Percentiles rank a stretch among this genome's conserved stretches.
phyloP scores from a whole-genome alignment of 768 basidiomycete genomes.

The Tulasnella sp. region DNA sequence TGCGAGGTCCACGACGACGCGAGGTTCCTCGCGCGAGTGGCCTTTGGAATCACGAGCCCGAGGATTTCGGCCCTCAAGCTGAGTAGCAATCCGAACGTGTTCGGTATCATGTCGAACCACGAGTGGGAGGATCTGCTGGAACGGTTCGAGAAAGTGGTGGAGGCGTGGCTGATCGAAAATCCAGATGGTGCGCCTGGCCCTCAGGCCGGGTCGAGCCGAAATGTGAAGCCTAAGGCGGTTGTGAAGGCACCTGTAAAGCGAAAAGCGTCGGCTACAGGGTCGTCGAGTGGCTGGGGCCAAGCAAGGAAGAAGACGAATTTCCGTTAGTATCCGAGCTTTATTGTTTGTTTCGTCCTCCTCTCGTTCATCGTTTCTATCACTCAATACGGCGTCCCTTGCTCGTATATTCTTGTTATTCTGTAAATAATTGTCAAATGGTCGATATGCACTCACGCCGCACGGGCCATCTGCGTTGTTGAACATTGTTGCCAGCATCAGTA shows the following conservation, averaged over 20 bases:
- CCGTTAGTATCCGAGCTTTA: too few relatives aligned
- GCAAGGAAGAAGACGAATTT: background rate
- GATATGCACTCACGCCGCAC: too few relatives aligned
- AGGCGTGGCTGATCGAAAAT: background rate
- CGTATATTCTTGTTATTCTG: too few relatives aligned
- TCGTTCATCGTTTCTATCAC: too few relatives aligned
- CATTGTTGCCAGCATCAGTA: too few relatives aligned
- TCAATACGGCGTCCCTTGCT: too few relatives aligned
- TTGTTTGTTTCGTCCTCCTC: too few relatives aligned
- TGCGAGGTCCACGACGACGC: slow-evolving; percentile 41
- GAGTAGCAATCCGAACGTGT: slow-evolving; percentile 34
- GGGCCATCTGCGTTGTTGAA: too few relatives aligned
- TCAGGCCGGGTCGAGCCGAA: background rate
- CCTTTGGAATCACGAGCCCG: slow-evolving; percentile 40
- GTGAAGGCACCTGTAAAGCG: background rate
- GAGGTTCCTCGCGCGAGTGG: slow-evolving; percentile 40
- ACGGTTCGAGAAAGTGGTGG: slow-evolving; percentile 27
- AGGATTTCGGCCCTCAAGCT: slow-evolving; percentile 36
- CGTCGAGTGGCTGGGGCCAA: background rate
- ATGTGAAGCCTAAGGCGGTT: too few relatives aligned
- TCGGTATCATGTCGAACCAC: slow-evolving; percentile 34
- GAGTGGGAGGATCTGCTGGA: slow-evolving; percentile 34
- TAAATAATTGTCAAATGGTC: too few relatives aligned
- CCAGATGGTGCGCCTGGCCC: background rate
- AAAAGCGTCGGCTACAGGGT: background rate